phyloP scores from a whole-genome alignment of 1,284 basidiomycete genomes.

The Veloboletus limbatus region DNA sequence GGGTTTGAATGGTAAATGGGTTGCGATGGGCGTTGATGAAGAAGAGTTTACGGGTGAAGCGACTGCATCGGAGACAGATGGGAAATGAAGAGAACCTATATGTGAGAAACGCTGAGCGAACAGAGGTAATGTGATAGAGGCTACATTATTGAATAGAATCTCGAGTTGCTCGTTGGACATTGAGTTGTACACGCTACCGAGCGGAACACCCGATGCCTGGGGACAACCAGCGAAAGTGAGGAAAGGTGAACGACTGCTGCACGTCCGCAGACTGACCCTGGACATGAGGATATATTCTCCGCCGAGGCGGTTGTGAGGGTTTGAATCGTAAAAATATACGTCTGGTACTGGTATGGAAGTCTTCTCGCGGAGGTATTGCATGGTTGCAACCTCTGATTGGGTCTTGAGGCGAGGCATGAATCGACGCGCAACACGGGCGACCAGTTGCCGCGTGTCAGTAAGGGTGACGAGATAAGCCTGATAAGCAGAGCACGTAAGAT shows the following conservation, averaged over 20 bases:
- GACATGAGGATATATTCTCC: slow-evolving; percentile 83
- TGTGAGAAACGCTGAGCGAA: slow-evolving; percentile 70
- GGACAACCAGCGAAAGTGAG: not conserved
- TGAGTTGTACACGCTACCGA: slow-evolving; percentile 64
- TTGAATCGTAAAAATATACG: slow-evolving; percentile 73
- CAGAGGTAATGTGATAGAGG: slow-evolving; percentile 62
- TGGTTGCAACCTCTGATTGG: slow-evolving; percentile 78
- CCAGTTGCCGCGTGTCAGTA: slow-evolving; percentile 55
- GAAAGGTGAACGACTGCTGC: too few relatives aligned
- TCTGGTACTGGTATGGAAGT: slow-evolving; percentile 69
- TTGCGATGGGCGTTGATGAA: slow-evolving; percentile 31
- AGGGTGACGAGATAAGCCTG: slow-evolving; percentile 75
- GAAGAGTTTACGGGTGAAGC: slow-evolving; percentile 25
- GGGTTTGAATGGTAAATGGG: slow-evolving; percentile 14
- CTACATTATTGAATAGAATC: slow-evolving; percentile 63
- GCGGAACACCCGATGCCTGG: slow-evolving; percentile 67
- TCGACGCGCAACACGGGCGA: slow-evolving; percentile 74
- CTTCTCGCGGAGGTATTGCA: slow-evolving; percentile 67
- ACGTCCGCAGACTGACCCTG: slow-evolving; percentile 66
- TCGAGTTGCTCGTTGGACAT: slow-evolving; percentile 60
- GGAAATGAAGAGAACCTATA: slow-evolving; percentile 70
- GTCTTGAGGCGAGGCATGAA: slow-evolving; percentile 82
- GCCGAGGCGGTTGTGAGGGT: slow-evolving; percentile 77
- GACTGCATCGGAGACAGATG: slow-evolving; percentile 40
- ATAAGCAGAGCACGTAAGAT: slow-evolving; percentile 12